These are phyloP conservation scores for Nelumbo lutea DNA, from an alignment of 164 flowering plant species.

Conservation along the genomic window DNA sequence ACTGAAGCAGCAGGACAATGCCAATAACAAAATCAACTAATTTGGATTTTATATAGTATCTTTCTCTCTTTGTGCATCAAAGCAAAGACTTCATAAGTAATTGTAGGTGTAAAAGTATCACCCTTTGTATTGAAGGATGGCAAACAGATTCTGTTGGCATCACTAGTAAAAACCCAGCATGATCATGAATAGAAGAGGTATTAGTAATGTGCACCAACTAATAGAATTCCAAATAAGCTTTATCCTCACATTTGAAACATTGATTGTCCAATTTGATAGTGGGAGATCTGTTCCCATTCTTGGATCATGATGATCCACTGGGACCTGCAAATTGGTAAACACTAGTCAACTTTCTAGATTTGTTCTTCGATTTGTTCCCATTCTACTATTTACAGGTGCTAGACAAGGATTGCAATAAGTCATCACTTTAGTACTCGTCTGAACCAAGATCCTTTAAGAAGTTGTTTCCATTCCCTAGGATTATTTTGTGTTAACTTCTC, in stretches of 20 bases:
- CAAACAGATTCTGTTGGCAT: neutral
- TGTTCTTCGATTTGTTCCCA: no score
- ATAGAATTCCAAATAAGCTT: neutral
- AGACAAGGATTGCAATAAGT: conserved; percentile 90
- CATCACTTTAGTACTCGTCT: conserved; percentile 63
- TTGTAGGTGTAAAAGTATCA: neutral
- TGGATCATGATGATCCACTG: conserved; percentile 26
- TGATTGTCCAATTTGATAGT: conserved; percentile 38
- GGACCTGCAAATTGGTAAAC: conserved; percentile 27
- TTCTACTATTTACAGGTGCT: conserved; percentile 47
- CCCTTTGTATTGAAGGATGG: neutral
- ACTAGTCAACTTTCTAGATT: neutral
- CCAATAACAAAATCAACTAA: neutral
- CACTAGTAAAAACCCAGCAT: neutral
- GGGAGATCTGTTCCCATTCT: conserved; percentile 19
- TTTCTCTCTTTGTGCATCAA: neutral
- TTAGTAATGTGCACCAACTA: conserved; percentile 1
- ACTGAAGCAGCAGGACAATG: neutral
- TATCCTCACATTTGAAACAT: conserved; percentile 54
- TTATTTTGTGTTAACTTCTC: conserved; percentile 68
- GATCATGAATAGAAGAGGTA: neutral
- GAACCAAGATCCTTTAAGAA: conserved; percentile 53
- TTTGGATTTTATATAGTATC: neutral
- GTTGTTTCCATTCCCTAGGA: conserved; percentile 63
- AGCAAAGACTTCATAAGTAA: neutral